Evolutionary conservation across 176 grass and related monocot species (phyloP).

Genomic region (Pontederia paniculata): DNA sequence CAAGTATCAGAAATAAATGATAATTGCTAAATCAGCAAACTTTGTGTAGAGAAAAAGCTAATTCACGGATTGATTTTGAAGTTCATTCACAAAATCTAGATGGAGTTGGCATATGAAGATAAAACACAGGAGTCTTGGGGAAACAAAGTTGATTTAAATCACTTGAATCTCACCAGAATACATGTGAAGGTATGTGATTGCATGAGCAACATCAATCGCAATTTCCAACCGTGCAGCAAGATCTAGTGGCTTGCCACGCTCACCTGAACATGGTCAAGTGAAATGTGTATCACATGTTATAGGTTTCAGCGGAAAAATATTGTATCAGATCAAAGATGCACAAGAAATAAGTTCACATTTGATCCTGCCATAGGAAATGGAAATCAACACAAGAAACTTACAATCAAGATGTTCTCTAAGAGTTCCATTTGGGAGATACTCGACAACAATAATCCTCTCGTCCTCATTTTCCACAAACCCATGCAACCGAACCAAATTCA

Average conservation of each 20-base stretch:
- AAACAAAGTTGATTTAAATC: not conserved
- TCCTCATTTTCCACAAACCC: conserved; percentile 65
- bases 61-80: too few species aligned
- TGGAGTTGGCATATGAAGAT: not conserved
- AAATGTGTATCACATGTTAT: not conserved
- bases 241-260: conserved; percentile 45
- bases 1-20: conserved; percentile 1
- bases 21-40: not conserved
- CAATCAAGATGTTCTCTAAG: conserved; percentile 87
- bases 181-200: conserved; percentile 93
- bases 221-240: conserved; percentile 58
- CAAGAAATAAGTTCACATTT: not conserved
- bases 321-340: not conserved
- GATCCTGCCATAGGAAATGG: not conserved
- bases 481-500: conserved; percentile 78
- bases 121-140: not conserved
- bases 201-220: conserved; percentile 89
- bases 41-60: not conserved
- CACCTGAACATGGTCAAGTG: conserved; percentile 33
- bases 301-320: not conserved
- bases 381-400: conserved; percentile 23
- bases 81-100: too few species aligned
- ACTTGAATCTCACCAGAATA: conserved; percentile 52
- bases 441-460: conserved; percentile 80
- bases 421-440: conserved; percentile 85